Conservation (phyloP, 2,329 filamentous ascomycete genomes). For the Apiospora malaysiana region DNA sequence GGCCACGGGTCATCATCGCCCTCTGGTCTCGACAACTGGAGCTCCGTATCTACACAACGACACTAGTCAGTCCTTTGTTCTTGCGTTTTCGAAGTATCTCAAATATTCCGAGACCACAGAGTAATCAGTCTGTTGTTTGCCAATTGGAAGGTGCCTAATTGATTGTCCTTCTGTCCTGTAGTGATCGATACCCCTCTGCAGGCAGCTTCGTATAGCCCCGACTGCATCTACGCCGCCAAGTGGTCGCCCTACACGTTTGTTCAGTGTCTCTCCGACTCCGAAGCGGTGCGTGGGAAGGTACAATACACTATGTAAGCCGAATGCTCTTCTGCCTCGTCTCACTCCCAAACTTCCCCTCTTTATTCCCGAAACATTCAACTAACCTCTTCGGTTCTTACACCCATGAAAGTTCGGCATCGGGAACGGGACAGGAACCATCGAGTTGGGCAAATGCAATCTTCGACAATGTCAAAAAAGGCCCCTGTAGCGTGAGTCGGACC, state of each 20-base stretch:
- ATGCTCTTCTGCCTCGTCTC: background rate
- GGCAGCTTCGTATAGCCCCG: background rate
- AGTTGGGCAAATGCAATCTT: background rate
- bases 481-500: background rate
- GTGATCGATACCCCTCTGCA: background rate
- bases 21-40: background rate
- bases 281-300: background rate
- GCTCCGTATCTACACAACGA: background rate
- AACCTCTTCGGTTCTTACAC: background rate
- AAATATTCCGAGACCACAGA: background rate
- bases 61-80: background rate
- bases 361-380: too few relatives aligned
- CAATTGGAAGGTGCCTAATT: too few relatives aligned
- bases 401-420: background rate
- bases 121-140: background rate
- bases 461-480: background rate
- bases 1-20: background rate
- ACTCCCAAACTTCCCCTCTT: too few relatives aligned
- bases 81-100: background rate
- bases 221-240: background rate
- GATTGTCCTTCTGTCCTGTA: background rate
- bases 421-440: background rate
- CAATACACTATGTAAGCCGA: background rate
- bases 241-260: background rate
- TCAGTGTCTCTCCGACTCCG: background rate